Conservation (phyloP, 805 yeast genomes). For the Lipomyces sp. region DNA sequence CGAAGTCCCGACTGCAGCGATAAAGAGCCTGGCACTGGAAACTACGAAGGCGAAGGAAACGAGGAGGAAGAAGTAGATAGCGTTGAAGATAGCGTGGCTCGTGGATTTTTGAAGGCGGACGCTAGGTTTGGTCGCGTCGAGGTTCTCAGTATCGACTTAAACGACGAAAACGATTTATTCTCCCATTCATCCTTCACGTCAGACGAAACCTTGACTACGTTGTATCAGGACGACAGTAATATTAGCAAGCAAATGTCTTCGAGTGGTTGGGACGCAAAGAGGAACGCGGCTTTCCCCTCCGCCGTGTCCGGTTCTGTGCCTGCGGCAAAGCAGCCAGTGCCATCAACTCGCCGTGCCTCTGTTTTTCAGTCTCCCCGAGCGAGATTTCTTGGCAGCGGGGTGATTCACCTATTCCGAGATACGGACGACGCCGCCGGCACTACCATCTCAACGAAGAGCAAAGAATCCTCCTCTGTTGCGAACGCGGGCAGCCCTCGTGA, state of each 20-base stretch:
- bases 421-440: slow-evolving; percentile 36
- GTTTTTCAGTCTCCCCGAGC: slow-evolving; percentile 48
- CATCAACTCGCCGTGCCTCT: neutral
- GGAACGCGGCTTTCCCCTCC: neutral
- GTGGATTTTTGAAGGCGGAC: slow-evolving; percentile 19
- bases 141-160: slow-evolving; percentile 28
- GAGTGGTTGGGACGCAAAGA: too few species aligned
- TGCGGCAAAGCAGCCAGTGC: slow-evolving; percentile 5
- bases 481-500: too few species aligned
- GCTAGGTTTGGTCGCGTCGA: slow-evolving; percentile 25
- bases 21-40: neutral
- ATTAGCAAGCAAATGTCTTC: too few species aligned
- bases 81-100: neutral
- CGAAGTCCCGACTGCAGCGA: too few species aligned
- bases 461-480: slow-evolving; percentile 1
- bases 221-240: neutral
- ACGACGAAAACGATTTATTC: neutral
- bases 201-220: too few species aligned
- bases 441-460: neutral
- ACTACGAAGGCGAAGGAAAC: too few species aligned
- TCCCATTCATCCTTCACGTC: too few species aligned
- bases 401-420: slow-evolving; percentile 63
- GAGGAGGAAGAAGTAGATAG: neutral
- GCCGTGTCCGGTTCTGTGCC: slow-evolving; percentile 26
- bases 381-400: slow-evolving; percentile 66